These are phyloP conservation scores for Gentiana straminea DNA, from an alignment of 257 asterid species.

Conservation along the genomic window DNA sequence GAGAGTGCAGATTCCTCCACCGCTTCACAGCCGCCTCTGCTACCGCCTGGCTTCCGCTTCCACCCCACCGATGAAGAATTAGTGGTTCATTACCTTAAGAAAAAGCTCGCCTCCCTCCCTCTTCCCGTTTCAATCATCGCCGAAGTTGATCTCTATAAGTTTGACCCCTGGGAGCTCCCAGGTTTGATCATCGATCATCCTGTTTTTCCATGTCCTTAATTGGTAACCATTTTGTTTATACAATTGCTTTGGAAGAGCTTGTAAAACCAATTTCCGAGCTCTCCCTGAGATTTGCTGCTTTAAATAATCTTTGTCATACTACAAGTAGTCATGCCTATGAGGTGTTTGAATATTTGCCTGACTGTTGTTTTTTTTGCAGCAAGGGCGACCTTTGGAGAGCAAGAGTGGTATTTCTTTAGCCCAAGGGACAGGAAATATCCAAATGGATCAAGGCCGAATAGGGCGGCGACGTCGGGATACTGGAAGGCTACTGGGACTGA, in stretches of 20 bases:
- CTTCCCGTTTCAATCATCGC: slow-evolving; percentile 43
- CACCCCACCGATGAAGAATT: slow-evolving; percentile 51
- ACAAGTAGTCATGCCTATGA: too few relatives aligned
- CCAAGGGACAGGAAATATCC: slow-evolving; percentile 9
- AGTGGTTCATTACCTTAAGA: slow-evolving; percentile 43
- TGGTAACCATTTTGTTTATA: too few relatives aligned
- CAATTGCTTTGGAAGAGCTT: too few relatives aligned
- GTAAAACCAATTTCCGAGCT: too few relatives aligned
- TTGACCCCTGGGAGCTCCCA: slow-evolving; percentile 55
- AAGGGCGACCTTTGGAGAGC: too few relatives aligned
- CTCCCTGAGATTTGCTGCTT: too few relatives aligned
- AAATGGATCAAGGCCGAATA: slow-evolving; percentile 39
- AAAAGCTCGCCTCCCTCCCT: slow-evolving; percentile 34
- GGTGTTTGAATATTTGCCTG: too few relatives aligned
- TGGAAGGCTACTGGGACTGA: slow-evolving; percentile 57
- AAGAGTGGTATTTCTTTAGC: too few relatives aligned
- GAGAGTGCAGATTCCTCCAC: slow-evolving; percentile 34
- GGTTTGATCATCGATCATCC: slow-evolving; percentile 9
- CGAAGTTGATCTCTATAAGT: slow-evolving; percentile 42
- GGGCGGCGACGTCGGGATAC: slow-evolving; percentile 45
- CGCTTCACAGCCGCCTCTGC: slow-evolving; percentile 29
- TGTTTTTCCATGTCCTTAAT: too few relatives aligned
- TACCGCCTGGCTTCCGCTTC: slow-evolving; percentile 46
- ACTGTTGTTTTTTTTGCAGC: too few relatives aligned
- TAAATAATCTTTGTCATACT: too few relatives aligned